Evolutionary conservation across 495 filamentous ascomycete species (phyloP), one percentile per base, ranked within the genome.

Genomic region (Viridothelium virens): DNA sequence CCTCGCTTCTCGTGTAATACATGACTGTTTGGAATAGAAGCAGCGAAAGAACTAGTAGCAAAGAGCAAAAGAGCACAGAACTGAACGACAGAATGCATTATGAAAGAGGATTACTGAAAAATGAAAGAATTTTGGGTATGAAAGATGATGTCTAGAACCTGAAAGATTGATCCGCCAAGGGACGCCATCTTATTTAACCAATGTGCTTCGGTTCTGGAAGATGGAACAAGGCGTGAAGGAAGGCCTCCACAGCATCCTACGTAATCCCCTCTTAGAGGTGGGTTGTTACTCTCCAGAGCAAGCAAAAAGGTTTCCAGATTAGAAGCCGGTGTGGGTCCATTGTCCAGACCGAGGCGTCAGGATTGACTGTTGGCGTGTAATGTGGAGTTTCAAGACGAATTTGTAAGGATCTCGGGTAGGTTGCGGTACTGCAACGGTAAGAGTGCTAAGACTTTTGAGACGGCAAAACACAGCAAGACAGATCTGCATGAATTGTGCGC

Each of bases 1-100:
- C 48, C 38, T 4, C 65, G 65, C 31, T 67, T 67, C 48, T 67
- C 65, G 47, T 68, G 66, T 14, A 68, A 18, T 5, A 65, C 63
- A 47, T 68, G 63, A 61, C 12, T 39, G 3, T 3, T 41, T 25
- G 64, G 53, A 46, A 56, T 62, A 4, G 50, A 36, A 38, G 31
- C 44, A 41, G 64, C 64, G 25, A 18, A 36, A 25, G 64, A 59
- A 66, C 33, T 16, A 18, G 53, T 9, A 36, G 31, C 31, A 59
- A 33, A 36, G 25, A 59, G 14, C 31, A 36, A 59, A 33, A 59
- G 9, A 3, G 31, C 10, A 31, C n/a, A 59, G 3, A 59, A 59
- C 7, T 36, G 53, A 61, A 61, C 11, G 12, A 7, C 5, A 38
- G 62, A 62, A 66, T 34, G 64, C 64, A 66, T 66, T 18, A 38